Percentiles rank a stretch among this genome's conserved stretches.
Evolutionary conservation across 208 protist species (phyloP).

Genomic region (Trypanosoma vivax): DNA sequence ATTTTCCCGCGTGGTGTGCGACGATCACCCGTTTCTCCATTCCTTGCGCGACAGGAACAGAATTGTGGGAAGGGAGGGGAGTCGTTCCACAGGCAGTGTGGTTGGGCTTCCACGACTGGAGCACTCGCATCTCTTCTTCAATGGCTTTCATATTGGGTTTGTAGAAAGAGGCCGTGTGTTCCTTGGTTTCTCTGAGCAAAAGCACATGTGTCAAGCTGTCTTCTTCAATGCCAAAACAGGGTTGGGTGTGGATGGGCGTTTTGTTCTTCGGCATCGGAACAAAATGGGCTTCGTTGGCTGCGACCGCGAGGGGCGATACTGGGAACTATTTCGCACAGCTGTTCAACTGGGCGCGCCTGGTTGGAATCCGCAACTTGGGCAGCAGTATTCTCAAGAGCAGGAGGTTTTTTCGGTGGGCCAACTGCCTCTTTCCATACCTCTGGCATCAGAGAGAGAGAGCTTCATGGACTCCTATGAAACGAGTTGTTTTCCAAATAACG

Average conservation of each 20-base stretch:
- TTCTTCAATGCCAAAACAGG: slow-evolving; percentile 23
- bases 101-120: slow-evolving; percentile 7
- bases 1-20: slow-evolving; percentile 40
- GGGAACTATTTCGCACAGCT: slow-evolving; percentile 17
- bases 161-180: slow-evolving; percentile 3
- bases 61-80: neutral
- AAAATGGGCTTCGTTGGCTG: slow-evolving; percentile 24
- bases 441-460: neutral
- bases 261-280: slow-evolving; percentile 14
- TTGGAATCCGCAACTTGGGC: neutral
- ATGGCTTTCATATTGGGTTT: slow-evolving; percentile 16
- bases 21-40: slow-evolving; percentile 36
- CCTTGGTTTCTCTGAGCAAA: slow-evolving; percentile 14
- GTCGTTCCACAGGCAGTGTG: neutral
- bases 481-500: too few species aligned
- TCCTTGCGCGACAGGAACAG: slow-evolving; percentile 9
- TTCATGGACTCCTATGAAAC: too few species aligned
- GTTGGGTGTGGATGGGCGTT: slow-evolving; percentile 3
- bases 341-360: neutral
- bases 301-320: slow-evolving; percentile 15
- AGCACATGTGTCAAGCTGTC: slow-evolving; percentile 7
- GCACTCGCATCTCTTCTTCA: slow-evolving; percentile 14
- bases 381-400: neutral
- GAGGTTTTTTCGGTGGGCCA: slow-evolving; percentile 4
- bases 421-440: neutral